These are phyloP conservation scores for Claviceps sp. DNA, from an alignment of 2,329 filamentous ascomycete genomes.

Conservation along the genomic window DNA sequence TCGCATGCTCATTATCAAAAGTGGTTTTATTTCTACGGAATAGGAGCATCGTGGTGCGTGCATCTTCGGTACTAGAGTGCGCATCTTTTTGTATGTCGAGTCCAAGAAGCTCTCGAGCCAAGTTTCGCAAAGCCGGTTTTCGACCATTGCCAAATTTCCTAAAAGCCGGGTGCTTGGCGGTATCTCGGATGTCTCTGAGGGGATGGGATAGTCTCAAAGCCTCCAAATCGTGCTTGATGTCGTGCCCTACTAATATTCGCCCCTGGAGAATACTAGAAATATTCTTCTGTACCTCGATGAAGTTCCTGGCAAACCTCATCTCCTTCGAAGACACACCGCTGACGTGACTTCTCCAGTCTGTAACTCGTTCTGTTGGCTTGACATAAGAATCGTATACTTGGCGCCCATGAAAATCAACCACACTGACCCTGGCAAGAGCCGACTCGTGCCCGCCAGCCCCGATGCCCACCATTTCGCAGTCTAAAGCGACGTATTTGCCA, in stretches of 20 bases:
- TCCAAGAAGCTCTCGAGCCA: conserved; percentile 43
- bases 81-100: conserved; percentile 50
- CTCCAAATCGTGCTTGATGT: conserved; percentile 64
- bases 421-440: conserved; percentile 70
- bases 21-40: conserved; percentile 71
- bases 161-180: conserved; percentile 63
- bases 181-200: conserved; percentile 68
- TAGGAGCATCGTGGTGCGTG: conserved; percentile 76
- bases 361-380: conserved; percentile 60
- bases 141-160: conserved; percentile 52
- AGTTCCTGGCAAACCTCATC: conserved; percentile 54
- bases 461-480: conserved; percentile 97
- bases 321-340: conserved; percentile 68
- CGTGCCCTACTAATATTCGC: conserved; percentile 70
- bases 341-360: conserved; percentile 79
- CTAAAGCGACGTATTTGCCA: conserved; percentile 83
- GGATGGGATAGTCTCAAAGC: conserved; percentile 71
- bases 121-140: conserved; percentile 50
- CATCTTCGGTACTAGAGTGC: conserved; percentile 64
- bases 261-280: conserved; percentile 56
- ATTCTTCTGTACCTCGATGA: conserved; percentile 63
- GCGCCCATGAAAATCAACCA: conserved; percentile 86
- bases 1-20: conserved; percentile 71
- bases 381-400: conserved; percentile 95
- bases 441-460: conserved; percentile 57